Evolutionary conservation across 306 rosid species (phyloP).

Genomic region (Castanea crenata): DNA sequence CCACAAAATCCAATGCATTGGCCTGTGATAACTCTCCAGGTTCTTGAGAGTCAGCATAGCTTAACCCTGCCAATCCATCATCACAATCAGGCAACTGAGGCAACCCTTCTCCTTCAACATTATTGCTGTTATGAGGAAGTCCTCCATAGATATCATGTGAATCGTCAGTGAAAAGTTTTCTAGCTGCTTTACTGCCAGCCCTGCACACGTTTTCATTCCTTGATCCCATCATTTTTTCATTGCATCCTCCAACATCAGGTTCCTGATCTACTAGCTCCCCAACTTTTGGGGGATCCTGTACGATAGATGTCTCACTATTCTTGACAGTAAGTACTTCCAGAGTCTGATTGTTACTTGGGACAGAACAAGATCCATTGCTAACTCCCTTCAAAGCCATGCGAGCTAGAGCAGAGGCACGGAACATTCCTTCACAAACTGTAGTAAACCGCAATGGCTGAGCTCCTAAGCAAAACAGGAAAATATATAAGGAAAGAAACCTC

Average conservation of each 20-base stretch:
- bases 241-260: conserved; percentile 13
- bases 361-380: conserved; percentile 27
- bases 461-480: conserved; percentile 42
- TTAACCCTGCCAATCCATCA: conserved; percentile 57
- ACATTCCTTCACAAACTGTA: conserved; percentile 42
- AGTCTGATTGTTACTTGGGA: conserved; percentile 17
- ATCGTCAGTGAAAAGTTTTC: conserved; percentile 75
- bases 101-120: conserved; percentile 31
- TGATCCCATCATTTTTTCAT: conserved; percentile 25
- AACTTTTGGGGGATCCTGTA: conserved; percentile 27
- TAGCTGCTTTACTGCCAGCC: conserved; percentile 52
- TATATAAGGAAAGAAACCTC: not conserved
- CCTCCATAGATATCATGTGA: conserved; percentile 28
- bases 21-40: conserved; percentile 82
- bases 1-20: conserved; percentile 83
- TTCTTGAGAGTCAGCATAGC: conserved; percentile 83
- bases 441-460: conserved; percentile 43
- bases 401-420: conserved; percentile 58
- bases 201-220: conserved; percentile 27
- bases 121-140: conserved; percentile 25
- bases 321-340: conserved; percentile 24
- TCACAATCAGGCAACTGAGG: conserved; percentile 38
- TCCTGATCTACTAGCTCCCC: conserved; percentile 31
- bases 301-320: conserved; percentile 28
- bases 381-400: conserved; percentile 28